Percentiles rank a stretch among this genome's conserved stretches.
These are phyloP conservation scores for Picocystis salinarum DNA, from an alignment of 139 green algal genomes.

Conservation along the genomic window DNA sequence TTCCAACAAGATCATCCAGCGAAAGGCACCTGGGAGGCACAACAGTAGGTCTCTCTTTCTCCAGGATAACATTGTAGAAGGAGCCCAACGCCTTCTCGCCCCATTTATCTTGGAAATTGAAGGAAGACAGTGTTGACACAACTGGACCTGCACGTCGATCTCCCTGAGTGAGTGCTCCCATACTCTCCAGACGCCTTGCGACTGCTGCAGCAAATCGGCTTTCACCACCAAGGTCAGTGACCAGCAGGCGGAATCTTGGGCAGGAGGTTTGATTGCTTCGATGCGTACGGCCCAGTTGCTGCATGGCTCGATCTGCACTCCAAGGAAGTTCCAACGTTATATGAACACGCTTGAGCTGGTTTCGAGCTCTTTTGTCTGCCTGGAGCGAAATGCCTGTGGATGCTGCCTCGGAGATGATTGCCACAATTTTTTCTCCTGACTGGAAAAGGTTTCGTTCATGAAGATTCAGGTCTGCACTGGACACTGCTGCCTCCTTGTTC, in stretches of 20 bases:
- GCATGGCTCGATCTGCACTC: constrained; percentile 45
- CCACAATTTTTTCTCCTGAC: constrained; percentile 31
- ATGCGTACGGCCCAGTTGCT: constrained; percentile 1
- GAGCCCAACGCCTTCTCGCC: too few species aligned
- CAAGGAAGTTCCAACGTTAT: constrained; percentile 17
- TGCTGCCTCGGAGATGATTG: constrained; percentile 55
- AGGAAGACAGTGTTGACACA: too few species aligned
- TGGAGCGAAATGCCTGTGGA: constrained; percentile 65
- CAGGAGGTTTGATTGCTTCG: constrained; percentile 6
- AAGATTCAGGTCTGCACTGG: constrained; percentile 26
- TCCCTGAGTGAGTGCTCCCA: constrained; percentile 71
- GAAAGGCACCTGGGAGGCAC: too few species aligned
- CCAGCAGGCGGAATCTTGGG: constrained; percentile 12
- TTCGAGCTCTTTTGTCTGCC: constrained; percentile 22
- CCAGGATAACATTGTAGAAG: too few species aligned
- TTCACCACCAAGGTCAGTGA: constrained; percentile 12
- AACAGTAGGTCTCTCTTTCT: too few species aligned
- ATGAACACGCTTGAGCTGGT: constrained; percentile 10
- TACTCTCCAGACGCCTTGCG: constrained; percentile 25
- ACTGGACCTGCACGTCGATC: constrained; percentile 56
- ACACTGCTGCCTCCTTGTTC: too few species aligned
- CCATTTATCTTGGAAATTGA: too few species aligned
- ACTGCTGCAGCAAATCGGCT: constrained; percentile 24
- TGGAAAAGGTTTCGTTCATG: constrained; percentile 49
- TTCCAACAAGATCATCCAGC: too few species aligned